Percentiles rank a stretch among this genome's conserved stretches.
Conservation (phyloP, 2,329 filamentous ascomycete genomes). For the Sarocladiaceae sp. region DNA sequence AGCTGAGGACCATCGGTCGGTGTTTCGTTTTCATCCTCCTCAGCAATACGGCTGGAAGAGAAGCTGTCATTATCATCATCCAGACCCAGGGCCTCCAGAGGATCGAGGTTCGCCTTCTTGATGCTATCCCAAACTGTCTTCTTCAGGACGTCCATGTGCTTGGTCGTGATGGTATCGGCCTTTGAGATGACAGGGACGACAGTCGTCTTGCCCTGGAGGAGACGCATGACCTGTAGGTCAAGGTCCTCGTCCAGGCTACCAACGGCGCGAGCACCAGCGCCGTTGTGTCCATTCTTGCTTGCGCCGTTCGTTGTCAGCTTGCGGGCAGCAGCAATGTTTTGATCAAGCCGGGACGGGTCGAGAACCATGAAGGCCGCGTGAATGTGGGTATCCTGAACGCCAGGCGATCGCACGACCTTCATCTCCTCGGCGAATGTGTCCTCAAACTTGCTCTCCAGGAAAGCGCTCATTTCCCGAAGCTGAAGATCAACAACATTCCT, state of each 20-base stretch:
- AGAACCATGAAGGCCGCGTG: conserved; percentile 91
- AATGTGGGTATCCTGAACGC: conserved; percentile 92
- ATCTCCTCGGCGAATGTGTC: conserved; percentile 97
- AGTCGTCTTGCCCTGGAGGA: conserved; percentile 86
- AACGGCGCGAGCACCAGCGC: conserved; percentile 35
- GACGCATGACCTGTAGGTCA: conserved; percentile 82
- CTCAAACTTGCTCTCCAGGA: conserved; percentile 96
- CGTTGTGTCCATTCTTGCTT: conserved; percentile 32
- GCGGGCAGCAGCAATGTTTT: conserved; percentile 66
- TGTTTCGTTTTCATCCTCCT: conserved; percentile 40
- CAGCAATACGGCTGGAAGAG: conserved; percentile 46
- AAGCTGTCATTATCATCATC: conserved; percentile 64
- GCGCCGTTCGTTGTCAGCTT: conserved; percentile 42
- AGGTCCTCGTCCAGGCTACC: conserved; percentile 80
- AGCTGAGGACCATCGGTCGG: not conserved
- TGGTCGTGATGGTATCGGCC: conserved; percentile 91
- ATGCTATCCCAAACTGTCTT: conserved; percentile 84
- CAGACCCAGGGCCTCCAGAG: conserved; percentile 76
- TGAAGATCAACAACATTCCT: conserved; percentile 94
- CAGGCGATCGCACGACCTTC: conserved; percentile 90
- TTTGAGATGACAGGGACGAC: conserved; percentile 95
- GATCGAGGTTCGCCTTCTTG: conserved; percentile 79
- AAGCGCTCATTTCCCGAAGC: conserved; percentile 81
- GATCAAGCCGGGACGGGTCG: conserved; percentile 78
- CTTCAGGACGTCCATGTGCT: conserved; percentile 90